Base-by-base conservation (phyloP, 345 rosid species). In the Conringia planisiliqua region DNA sequence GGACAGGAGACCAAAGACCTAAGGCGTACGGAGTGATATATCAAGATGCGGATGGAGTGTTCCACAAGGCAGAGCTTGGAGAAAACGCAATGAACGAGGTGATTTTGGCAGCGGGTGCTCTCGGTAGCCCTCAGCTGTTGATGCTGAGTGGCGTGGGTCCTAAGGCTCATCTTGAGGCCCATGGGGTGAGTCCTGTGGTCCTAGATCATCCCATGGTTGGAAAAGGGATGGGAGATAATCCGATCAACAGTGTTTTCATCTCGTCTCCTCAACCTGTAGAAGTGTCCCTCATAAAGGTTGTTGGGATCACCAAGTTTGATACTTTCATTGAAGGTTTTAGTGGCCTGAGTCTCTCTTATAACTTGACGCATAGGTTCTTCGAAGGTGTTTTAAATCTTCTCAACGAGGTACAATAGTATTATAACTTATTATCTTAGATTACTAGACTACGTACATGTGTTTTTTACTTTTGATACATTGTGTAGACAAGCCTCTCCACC, bases 91-190 rank as follows among this genome's bases (percentile, higher is more conserved):
- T 39, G 72, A 88, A 67, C 63, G 96, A 92, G 82, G 76, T 90
- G 11, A 84, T 93, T 27, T 9, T 87, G 43, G 76, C 88, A 0
- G 91, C 98, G 0, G 97, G 98, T 0, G 93, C 97, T 22, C 6
- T 93, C 0, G 93, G 93, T 11, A 93, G 98, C 83, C 98, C 96
- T 3, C 97, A 90, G 6, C 51, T 89, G 14, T 46, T 93, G 51
- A 84, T 92, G 95, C 36, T 92, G 10, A 90, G 95, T 35, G 95
- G 95, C 0, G 73, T 92, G 10, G 98, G 96, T 39, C 98, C 98
- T 1, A 68, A 27, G 10, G 8, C 52, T 8, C 86, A 84, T 40
- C 91, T 90, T 29, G 29, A 16, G 12, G 29, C 58, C 26, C 83
- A 80, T 3, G 79, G 82, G 6, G 80, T 92, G 18, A 10, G 72